These are phyloP conservation scores for Pseudocercospora fijiensis DNA, from an alignment of 2,329 filamentous ascomycete species.

Conservation along the genomic window DNA sequence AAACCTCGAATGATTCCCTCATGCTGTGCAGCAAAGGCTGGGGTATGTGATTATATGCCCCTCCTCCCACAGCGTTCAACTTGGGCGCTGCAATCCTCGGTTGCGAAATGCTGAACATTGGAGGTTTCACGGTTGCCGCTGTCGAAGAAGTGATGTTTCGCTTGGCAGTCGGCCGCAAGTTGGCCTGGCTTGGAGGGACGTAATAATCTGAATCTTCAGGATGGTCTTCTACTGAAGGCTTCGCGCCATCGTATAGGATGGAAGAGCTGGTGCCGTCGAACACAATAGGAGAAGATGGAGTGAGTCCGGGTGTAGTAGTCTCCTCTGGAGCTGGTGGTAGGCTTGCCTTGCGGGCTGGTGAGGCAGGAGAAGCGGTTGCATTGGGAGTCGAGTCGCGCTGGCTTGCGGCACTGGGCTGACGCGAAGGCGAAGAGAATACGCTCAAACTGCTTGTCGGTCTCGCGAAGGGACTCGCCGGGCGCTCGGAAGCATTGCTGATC, in stretches of 20 bases:
- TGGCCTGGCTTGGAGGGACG: slow-evolving; percentile 31
- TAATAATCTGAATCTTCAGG: slow-evolving; percentile 28
- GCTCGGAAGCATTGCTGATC: slow-evolving; percentile 31
- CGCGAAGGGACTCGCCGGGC: slow-evolving; percentile 39
- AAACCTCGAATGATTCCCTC: slow-evolving; percentile 88
- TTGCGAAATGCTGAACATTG: slow-evolving; percentile 22
- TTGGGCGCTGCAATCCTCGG: slow-evolving; percentile 19
- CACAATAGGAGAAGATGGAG: slow-evolving; percentile 8
- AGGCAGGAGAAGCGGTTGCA: background rate
- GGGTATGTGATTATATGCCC: slow-evolving; percentile 66
- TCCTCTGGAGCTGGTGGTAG: slow-evolving; percentile 12
- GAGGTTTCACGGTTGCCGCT: slow-evolving; percentile 30
- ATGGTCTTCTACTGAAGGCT: slow-evolving; percentile 23
- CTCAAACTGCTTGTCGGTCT: slow-evolving; percentile 36
- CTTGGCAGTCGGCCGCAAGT: slow-evolving; percentile 34
- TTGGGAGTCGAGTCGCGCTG: slow-evolving; percentile 13
- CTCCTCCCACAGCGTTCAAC: slow-evolving; percentile 23
- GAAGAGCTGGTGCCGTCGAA: background rate
- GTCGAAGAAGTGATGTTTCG: slow-evolving; percentile 39
- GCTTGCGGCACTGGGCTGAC: slow-evolving; percentile 26
- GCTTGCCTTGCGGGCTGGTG: slow-evolving; percentile 13
- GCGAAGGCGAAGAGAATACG: slow-evolving; percentile 27
- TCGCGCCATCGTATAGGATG: slow-evolving; percentile 19
- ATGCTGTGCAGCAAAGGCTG: slow-evolving; percentile 81
- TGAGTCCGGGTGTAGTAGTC: slow-evolving; percentile 8